Evolutionary conservation across 192 early-diverging fungal genomes (phyloP).

Genomic region (Entrophospora sp.): DNA sequence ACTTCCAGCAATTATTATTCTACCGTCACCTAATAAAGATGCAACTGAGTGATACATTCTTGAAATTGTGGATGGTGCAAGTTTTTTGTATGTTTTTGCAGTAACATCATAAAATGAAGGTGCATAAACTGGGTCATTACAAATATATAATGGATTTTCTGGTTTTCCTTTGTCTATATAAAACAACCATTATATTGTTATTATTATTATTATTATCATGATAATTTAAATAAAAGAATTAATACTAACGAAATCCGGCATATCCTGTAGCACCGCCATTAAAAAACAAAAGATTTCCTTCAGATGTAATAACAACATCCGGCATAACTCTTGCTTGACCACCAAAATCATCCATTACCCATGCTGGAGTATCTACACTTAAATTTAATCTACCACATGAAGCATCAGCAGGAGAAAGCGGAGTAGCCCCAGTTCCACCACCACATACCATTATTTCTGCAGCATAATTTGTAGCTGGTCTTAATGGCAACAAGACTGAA

Average conservation of each 20-base stretch:
- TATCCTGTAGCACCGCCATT: slow-evolving; percentile 50
- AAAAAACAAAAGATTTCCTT: slow-evolving; percentile 44
- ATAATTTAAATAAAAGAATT: no score
- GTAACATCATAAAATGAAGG: slow-evolving; percentile 22
- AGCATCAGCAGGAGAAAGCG: slow-evolving; percentile 26
- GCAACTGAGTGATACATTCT: slow-evolving; percentile 38
- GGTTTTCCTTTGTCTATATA: neutral
- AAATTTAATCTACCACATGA: slow-evolving; percentile 42
- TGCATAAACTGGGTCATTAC: slow-evolving; percentile 21
- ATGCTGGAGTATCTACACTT: slow-evolving; percentile 26
- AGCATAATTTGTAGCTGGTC: slow-evolving; percentile 43
- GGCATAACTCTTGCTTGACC: slow-evolving; percentile 41
- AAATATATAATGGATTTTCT: neutral
- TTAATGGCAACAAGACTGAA: slow-evolving; percentile 45
- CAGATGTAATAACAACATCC: slow-evolving; percentile 37
- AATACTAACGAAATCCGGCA: no score
- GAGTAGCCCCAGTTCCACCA: slow-evolving; percentile 29
- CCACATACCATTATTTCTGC: slow-evolving; percentile 53
- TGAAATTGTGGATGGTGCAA: slow-evolving; percentile 31
- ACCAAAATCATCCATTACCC: slow-evolving; percentile 41
- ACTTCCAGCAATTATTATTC: slow-evolving; percentile 31
- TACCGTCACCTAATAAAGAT: slow-evolving; percentile 26
- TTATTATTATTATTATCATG: no score
- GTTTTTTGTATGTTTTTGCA: slow-evolving; percentile 20
- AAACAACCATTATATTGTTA: no score